Percentiles rank a stretch among this genome's conserved stretches.
Conservation (phyloP, 2,329 filamentous ascomycete genomes). For the Fusarium vanettenii region DNA sequence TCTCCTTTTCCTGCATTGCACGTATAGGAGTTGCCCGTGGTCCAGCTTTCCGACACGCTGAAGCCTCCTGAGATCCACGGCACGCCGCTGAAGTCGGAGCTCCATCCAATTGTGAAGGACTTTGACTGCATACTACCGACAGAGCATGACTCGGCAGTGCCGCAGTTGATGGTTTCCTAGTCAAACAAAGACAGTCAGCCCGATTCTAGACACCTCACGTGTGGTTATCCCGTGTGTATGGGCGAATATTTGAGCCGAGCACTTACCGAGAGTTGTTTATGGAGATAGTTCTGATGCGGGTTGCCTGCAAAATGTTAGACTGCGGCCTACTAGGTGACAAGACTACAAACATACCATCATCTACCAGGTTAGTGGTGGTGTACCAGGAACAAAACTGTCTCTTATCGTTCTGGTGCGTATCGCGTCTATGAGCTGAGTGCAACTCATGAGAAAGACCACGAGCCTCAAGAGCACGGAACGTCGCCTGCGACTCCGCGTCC, state of each 20-base stretch:
- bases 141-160: not conserved
- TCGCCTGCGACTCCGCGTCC: not conserved
- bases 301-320: not conserved
- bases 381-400: not conserved
- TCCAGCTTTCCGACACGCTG: not conserved
- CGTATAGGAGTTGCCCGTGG: not conserved
- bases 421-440: not conserved
- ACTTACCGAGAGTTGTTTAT: not conserved
- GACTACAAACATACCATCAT: not conserved
- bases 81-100: not conserved
- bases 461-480: not conserved
- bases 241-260: not conserved
- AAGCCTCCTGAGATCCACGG: not conserved
- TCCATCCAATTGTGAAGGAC: not conserved
- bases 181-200: not conserved
- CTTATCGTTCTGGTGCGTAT: not conserved
- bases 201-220: not conserved
- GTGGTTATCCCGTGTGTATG: not conserved
- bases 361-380: not conserved
- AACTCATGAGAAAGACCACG: not conserved
- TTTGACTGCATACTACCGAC: not conserved
- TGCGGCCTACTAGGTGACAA: not conserved
- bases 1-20: not conserved
- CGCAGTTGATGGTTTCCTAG: not conserved
- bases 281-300: not conserved